phyloP scores from a whole-genome alignment of 2,329 filamentous ascomycete species.

The Calcarisporium arbuscula region DNA sequence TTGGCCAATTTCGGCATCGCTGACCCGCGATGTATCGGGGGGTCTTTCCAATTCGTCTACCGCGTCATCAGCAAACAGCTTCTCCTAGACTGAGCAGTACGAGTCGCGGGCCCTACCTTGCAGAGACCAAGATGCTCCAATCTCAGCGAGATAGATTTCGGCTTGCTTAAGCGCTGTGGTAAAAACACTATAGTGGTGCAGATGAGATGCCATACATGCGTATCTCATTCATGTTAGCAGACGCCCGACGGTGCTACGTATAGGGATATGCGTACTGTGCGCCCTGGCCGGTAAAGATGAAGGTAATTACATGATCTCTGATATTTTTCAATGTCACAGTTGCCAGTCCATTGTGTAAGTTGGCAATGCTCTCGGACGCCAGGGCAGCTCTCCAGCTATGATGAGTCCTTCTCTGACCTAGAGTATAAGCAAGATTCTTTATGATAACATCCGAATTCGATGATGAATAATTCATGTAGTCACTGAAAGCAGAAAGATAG shows the following conservation, averaged over 20 bases:
- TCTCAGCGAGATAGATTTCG: constrained; percentile 7
- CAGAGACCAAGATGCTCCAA: constrained; percentile 20
- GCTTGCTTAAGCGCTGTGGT: constrained; percentile 15
- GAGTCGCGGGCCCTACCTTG: too few species aligned
- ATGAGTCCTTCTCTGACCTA: constrained; percentile 22
- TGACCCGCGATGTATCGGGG: neutral
- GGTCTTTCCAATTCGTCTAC: constrained; percentile 8
- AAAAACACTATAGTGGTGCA: constrained; percentile 4
- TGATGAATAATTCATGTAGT: constrained; percentile 12
- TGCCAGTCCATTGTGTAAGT: constrained; percentile 7
- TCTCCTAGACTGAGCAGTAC: too few species aligned
- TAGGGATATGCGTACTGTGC: constrained; percentile 23
- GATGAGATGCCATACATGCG: constrained; percentile 7
- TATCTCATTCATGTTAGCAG: neutral
- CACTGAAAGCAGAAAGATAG: constrained; percentile 14
- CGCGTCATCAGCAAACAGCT: too few species aligned
- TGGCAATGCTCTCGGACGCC: constrained; percentile 1
- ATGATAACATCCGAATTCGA: constrained; percentile 4
- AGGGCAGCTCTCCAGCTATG: constrained; percentile 12
- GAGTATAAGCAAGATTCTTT: constrained; percentile 18
- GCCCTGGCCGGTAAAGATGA: constrained; percentile 26
- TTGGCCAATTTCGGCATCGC: constrained; percentile 19
- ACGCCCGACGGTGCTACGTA: neutral
- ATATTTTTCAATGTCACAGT: neutral
- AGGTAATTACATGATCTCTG: constrained; percentile 9